Evolutionary conservation across 2,329 filamentous ascomycete genomes (phyloP).

Genomic region (Alternaria sp.): DNA sequence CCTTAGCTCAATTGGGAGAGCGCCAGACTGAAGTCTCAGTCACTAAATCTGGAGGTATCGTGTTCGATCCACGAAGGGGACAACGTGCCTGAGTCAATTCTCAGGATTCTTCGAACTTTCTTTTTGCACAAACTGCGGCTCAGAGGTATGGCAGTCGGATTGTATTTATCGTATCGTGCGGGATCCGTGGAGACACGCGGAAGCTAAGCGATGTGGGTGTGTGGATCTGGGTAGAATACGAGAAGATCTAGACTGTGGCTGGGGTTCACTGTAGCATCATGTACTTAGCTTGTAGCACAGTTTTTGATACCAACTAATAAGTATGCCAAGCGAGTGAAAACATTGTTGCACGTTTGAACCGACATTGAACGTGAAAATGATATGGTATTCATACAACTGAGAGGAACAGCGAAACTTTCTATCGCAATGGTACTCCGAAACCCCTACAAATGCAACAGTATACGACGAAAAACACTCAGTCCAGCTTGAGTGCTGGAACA

Average conservation of each 20-base stretch:
- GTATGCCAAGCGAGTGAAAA: too few relatives aligned
- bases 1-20: slow-evolving; percentile 17
- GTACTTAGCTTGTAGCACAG: neutral
- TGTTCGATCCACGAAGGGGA: neutral
- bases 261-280: neutral
- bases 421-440: neutral
- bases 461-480: neutral
- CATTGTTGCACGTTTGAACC: accelerated
- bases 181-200: neutral
- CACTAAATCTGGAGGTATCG: slow-evolving; percentile 1
- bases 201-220: slow-evolving; percentile 5
- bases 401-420: neutral
- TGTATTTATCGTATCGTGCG: neutral
- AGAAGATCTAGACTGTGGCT: neutral
- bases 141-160: neutral
- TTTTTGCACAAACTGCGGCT: neutral
- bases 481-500: slow-evolving; percentile 27
- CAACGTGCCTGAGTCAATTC: slow-evolving; percentile 3
- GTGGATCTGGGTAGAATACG: neutral
- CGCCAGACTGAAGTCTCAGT: slow-evolving; percentile 15
- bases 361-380: neutral
- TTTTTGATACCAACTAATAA: neutral
- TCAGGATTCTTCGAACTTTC: slow-evolving; percentile 5
- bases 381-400: slow-evolving; percentile 2
- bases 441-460: slow-evolving; percentile 7